phyloP scores from a whole-genome alignment of 2,329 filamentous ascomycete species.

The Diplodia sapinea region DNA sequence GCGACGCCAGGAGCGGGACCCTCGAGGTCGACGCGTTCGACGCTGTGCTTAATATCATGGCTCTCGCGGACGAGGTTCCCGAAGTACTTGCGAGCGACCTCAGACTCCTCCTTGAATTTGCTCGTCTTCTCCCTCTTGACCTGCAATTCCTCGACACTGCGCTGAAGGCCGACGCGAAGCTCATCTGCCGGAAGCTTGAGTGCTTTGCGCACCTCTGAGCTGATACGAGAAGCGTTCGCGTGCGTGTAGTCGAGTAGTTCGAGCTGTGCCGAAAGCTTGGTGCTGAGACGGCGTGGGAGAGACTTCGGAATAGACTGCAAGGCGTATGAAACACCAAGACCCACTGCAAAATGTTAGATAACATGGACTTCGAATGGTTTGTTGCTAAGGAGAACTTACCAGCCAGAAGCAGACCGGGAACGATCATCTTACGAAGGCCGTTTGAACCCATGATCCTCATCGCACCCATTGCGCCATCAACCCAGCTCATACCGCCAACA shows the following conservation, averaged over 20 bases:
- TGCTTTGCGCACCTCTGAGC: constrained; percentile 83
- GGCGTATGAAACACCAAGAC: constrained; percentile 78
- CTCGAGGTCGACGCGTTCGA: constrained; percentile 60
- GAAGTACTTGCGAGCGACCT: constrained; percentile 90
- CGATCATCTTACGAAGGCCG: constrained; percentile 77
- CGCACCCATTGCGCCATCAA: constrained; percentile 83
- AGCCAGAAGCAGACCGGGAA: constrained; percentile 79
- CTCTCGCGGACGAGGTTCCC: constrained; percentile 75
- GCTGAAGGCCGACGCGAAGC: constrained; percentile 80
- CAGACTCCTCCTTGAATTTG: constrained; percentile 81
- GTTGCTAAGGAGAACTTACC: constrained; percentile 62
- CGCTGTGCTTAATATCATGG: constrained; percentile 55
- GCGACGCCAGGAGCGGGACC: constrained; percentile 55
- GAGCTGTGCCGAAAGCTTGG: constrained; percentile 83
- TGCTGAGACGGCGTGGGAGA: constrained; percentile 81
- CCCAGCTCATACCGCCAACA: constrained; percentile 83
- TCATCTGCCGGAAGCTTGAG: constrained; percentile 87
- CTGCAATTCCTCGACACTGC: constrained; percentile 80
- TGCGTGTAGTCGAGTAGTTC: constrained; percentile 90
- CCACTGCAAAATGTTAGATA: constrained; percentile 55
- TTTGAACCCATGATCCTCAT: constrained; percentile 80
- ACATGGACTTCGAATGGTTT: not conserved
- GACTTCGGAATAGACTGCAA: constrained; percentile 87
- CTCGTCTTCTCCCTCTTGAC: constrained; percentile 81
- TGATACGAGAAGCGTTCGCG: constrained; percentile 82